phyloP scores from a whole-genome alignment of 768 basidiomycete genomes.

The Cystofilobasidium macerans region DNA sequence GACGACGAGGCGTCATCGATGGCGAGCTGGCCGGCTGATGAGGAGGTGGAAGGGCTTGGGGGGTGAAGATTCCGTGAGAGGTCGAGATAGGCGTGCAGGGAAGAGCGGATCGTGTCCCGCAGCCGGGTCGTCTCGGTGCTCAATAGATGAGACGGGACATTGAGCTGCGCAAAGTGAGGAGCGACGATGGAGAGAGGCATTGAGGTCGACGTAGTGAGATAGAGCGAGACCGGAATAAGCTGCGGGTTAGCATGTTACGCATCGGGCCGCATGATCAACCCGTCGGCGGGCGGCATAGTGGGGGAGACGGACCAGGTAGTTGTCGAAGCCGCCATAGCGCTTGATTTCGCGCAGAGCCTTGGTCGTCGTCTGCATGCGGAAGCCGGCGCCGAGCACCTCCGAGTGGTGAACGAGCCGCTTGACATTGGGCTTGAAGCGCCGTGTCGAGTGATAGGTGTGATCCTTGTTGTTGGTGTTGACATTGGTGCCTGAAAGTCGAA shows the following conservation, averaged over 20 bases:
- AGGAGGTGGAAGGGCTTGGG: no score
- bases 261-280: no score
- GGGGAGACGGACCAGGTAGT: constrained; percentile 11
- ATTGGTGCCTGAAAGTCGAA: neutral
- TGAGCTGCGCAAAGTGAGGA: neutral
- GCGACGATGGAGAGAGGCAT: neutral
- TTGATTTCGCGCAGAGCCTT: neutral
- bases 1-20: no score
- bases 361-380: constrained; percentile 1
- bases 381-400: neutral
- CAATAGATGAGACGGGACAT: neutral
- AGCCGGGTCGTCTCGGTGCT: constrained; percentile 1
- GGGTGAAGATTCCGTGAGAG: neutral
- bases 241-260: no score
- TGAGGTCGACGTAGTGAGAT: neutral
- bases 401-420: neutral
- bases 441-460: neutral
- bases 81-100: constrained; percentile 6
- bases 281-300: no score
- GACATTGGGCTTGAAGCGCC: constrained; percentile 5
- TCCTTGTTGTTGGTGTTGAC: constrained; percentile 12
- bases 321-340: neutral
- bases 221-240: neutral
- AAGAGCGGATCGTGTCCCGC: neutral
- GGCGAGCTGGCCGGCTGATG: no score